Conservation (phyloP, 768 basidiomycete genomes). For the Termitomyces sp. region DNA sequence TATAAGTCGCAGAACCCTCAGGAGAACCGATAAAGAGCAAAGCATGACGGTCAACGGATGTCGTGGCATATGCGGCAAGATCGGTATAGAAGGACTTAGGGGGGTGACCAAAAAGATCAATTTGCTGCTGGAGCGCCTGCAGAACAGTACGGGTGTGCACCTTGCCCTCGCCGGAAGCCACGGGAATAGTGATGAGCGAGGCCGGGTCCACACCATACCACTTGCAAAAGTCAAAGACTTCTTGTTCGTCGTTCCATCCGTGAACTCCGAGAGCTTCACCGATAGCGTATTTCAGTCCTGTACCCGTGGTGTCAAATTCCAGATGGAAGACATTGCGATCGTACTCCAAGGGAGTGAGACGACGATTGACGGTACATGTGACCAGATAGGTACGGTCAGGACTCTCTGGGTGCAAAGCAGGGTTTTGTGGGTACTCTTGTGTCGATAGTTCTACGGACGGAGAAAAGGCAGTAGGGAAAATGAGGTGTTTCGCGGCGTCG, state of each 20-base stretch:
- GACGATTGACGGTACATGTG: conserved; percentile 89
- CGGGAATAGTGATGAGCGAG: conserved; percentile 76
- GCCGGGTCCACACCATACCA: conserved; percentile 90
- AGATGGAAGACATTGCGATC: conserved; percentile 99
- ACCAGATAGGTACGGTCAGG: conserved; percentile 90
- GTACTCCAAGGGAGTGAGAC: conserved; percentile 92
- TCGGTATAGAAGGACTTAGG: conserved; percentile 94
- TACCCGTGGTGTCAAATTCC: conserved; percentile 89
- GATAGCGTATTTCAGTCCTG: conserved; percentile 91
- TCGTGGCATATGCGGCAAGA: conserved; percentile 71
- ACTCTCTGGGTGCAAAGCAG: conserved; percentile 79
- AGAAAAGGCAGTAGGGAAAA: conserved; percentile 81
- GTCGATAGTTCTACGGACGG: conserved; percentile 34
- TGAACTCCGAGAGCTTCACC: conserved; percentile 97
- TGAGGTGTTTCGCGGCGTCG: conserved; percentile 79
- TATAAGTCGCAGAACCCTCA: conserved; percentile 89
- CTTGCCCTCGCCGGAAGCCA: conserved; percentile 56
- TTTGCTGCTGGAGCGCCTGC: conserved; percentile 93
- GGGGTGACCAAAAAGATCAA: conserved; percentile 94
- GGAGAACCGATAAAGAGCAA: conserved; percentile 90
- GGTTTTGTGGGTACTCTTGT: conserved; percentile 52
- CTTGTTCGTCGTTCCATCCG: conserved; percentile 92
- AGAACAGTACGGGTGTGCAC: conserved; percentile 93
- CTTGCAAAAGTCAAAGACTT: conserved; percentile 82
- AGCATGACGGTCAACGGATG: conserved; percentile 66